These are phyloP conservation scores for Colletotrichum siamense DNA, from an alignment of 2,329 filamentous ascomycete genomes.

Conservation along the genomic window DNA sequence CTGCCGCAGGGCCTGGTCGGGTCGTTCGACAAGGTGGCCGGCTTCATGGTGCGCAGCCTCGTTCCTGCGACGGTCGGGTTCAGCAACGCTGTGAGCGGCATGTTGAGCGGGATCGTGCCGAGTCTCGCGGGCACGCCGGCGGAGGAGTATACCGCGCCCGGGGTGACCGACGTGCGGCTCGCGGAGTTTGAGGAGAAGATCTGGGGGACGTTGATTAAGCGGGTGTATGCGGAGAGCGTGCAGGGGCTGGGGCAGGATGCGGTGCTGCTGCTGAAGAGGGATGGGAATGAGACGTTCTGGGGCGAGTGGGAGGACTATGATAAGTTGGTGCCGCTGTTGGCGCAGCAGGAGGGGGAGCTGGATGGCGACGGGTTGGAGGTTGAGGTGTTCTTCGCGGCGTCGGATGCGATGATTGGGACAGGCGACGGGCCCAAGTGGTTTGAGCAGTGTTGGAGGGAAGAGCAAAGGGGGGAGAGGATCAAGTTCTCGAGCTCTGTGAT, in stretches of 20 bases:
- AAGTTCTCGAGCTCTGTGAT: constrained; percentile 27
- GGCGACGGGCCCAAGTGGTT: constrained; percentile 32
- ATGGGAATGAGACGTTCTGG: constrained; percentile 25
- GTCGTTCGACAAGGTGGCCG: constrained; percentile 25
- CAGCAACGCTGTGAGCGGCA: background rate
- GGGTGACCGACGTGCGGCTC: background rate
- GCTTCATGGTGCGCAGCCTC: constrained; percentile 25
- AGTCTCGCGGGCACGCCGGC: background rate
- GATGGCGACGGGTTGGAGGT: constrained; percentile 23
- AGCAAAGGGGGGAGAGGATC: constrained; percentile 12
- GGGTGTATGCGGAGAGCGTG: constrained; percentile 28
- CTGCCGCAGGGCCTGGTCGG: constrained; percentile 27
- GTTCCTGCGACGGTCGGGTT: constrained; percentile 21
- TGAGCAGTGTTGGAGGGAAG: constrained; percentile 28
- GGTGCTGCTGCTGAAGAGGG: constrained; percentile 31
- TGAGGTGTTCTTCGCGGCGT: constrained; percentile 32
- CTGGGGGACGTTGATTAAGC: constrained; percentile 21
- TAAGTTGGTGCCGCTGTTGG: constrained; percentile 29
- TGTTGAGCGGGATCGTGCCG: background rate
- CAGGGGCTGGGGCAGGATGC: constrained; percentile 31
- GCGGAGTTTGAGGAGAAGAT: constrained; percentile 26
- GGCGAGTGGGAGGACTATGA: constrained; percentile 36
- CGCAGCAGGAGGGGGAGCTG: background rate
- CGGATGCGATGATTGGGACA: constrained; percentile 32
- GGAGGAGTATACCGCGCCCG: background rate